Percentiles rank a stretch among this genome's conserved stretches.
phyloP scores from a whole-genome alignment of 768 basidiomycete genomes.

The Tremella mesenterica region DNA sequence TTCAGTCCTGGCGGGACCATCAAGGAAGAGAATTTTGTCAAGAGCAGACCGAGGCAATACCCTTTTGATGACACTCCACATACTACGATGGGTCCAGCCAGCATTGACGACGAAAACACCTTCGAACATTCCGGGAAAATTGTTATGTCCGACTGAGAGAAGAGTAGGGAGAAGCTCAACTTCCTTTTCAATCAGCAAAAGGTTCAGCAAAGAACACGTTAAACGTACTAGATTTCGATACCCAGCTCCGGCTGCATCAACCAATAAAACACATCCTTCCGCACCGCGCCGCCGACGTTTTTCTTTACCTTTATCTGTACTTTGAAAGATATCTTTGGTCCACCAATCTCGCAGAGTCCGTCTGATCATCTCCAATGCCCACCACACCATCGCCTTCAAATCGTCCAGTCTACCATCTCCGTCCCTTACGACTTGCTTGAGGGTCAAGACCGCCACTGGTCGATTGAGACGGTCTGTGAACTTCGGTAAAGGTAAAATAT shows the following conservation, averaged over 20 bases:
- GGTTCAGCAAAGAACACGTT: not conserved
- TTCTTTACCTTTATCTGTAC: not conserved
- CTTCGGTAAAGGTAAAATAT: conserved; percentile 33
- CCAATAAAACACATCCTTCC: conserved; percentile 32
- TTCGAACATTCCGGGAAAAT: conserved; percentile 41
- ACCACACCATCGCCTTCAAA: conserved; percentile 39
- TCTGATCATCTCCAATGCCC: conserved; percentile 37
- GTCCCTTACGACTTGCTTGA: conserved; percentile 31
- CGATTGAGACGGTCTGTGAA: conserved; percentile 28
- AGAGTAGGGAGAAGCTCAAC: conserved; percentile 41
- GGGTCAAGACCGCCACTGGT: conserved; percentile 36
- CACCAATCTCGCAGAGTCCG: conserved; percentile 32
- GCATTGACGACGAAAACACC: conserved; percentile 39
- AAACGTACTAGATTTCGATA: conserved; percentile 39
- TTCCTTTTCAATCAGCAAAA: conserved; percentile 23
- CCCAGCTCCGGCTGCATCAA: conserved; percentile 40
- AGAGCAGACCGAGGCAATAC: conserved; percentile 38
- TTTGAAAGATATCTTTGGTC: conserved; percentile 13
- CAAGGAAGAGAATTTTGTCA: conserved; percentile 38
- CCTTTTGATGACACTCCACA: conserved; percentile 42
- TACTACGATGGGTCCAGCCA: conserved; percentile 37
- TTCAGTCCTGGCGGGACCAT: conserved; percentile 15
- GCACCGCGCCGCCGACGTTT: conserved; percentile 14
- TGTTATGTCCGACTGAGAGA: conserved; percentile 32
- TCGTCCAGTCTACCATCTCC: conserved; percentile 24